Evolutionary conservation across 495 filamentous ascomycete species (phyloP).

Genomic region (Glarea lozoyensis): DNA sequence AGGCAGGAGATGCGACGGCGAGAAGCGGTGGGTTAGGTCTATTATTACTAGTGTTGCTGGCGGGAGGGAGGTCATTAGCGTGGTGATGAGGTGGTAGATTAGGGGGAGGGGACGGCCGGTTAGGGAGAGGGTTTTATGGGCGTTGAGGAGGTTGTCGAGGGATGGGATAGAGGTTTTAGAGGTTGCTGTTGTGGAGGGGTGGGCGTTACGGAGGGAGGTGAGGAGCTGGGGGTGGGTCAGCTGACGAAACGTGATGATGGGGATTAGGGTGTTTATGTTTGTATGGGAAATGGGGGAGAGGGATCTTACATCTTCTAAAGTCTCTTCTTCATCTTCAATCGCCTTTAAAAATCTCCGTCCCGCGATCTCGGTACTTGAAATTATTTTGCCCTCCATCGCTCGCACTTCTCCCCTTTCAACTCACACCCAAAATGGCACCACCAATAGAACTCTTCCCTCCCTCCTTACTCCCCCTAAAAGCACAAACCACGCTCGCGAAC

Average conservation of each 20-base stretch:
- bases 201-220: constrained; percentile 35
- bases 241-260: not conserved
- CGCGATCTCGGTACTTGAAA: constrained; percentile 31
- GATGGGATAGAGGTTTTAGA: constrained; percentile 25
- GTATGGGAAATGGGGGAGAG: not conserved
- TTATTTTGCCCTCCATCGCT: constrained; percentile 1
- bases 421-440: constrained; percentile 44
- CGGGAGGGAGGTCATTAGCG: constrained; percentile 44
- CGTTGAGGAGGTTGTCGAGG: constrained; percentile 30
- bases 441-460: constrained; percentile 40
- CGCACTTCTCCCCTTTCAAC: constrained; percentile 2
- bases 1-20: constrained; percentile 47
- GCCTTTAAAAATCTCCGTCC: constrained; percentile 59
- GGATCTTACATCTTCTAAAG: constrained; percentile 55
- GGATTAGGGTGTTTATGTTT: not conserved
- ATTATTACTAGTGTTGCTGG: constrained; percentile 54
- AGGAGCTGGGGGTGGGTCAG: constrained; percentile 27
- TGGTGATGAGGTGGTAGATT: constrained; percentile 38
- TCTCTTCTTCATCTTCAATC: constrained; percentile 44
- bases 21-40: constrained; percentile 62
- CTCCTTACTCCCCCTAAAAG: constrained; percentile 35
- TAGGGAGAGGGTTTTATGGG: constrained; percentile 26
- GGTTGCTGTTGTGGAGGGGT: constrained; percentile 15
- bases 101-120: constrained; percentile 53
- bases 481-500: constrained; percentile 39